Percentiles rank a stretch among this genome's conserved stretches.
These are phyloP conservation scores for Dendrobium chrysotoxum DNA, from an alignment of 106 monocot species.

Conservation along the genomic window DNA sequence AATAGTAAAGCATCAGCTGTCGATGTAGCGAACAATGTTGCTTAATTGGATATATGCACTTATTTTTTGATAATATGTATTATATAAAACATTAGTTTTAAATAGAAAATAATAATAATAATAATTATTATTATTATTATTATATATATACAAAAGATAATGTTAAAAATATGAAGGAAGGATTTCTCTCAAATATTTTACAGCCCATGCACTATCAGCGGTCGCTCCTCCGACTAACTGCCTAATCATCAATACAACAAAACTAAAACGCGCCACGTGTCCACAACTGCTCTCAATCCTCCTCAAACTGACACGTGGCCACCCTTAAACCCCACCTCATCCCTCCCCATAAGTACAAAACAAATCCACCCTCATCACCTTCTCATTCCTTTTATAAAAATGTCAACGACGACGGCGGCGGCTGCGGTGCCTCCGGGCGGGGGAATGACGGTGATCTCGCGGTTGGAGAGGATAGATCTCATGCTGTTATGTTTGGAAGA, in stretches of 20 bases:
- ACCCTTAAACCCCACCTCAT: neutral
- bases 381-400: neutral
- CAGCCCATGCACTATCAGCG: neutral
- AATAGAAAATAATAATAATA: too few species aligned
- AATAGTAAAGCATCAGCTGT: too few species aligned
- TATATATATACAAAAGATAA: neutral
- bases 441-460: constrained; percentile 4
- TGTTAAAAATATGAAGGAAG: too few species aligned
- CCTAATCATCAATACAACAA: neutral
- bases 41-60: too few species aligned
- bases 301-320: neutral
- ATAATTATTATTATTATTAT: too few species aligned
- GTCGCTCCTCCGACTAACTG: neutral
- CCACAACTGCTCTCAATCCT: neutral
- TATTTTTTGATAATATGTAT: too few species aligned
- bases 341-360: neutral
- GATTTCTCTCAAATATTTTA: too few species aligned
- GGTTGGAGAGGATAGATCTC: constrained; percentile 20
- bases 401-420: neutral
- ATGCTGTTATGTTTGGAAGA: constrained; percentile 42
- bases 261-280: neutral
- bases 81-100: too few species aligned
- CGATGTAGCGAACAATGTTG: too few species aligned
- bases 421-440: neutral
- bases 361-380: neutral